These are phyloP conservation scores for Citrullus amarus DNA, from an alignment of 306 rosid genomes.

Conservation along the genomic window DNA sequence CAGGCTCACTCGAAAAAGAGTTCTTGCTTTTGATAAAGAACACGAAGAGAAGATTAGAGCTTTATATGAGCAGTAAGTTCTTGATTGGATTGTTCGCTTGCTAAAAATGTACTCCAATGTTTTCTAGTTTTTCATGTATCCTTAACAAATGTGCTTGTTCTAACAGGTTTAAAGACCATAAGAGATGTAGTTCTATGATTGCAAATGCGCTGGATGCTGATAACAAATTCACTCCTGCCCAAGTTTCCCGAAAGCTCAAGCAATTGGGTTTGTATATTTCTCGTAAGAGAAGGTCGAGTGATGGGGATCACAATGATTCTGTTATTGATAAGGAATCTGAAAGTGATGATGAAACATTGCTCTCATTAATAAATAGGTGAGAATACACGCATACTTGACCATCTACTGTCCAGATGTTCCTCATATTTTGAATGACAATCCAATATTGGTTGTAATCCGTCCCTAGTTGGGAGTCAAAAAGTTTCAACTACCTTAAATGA, in stretches of 20 bases:
- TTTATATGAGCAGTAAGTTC: conserved; percentile 74
- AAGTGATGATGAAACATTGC: conserved; percentile 60
- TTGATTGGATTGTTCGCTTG: conserved; percentile 13
- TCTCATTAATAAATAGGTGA: conserved; percentile 55
- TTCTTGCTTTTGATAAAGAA: conserved; percentile 53
- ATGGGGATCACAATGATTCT: conserved; percentile 25
- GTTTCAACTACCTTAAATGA: neutral
- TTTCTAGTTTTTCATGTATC: neutral
- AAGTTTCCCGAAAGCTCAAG: conserved; percentile 75
- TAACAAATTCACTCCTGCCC: conserved; percentile 53
- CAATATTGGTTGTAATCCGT: neutral
- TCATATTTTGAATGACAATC: neutral
- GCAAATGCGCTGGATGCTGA: conserved; percentile 63
- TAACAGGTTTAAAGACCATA: conserved; percentile 67
- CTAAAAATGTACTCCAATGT: neutral
- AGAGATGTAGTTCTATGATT: conserved; percentile 74
- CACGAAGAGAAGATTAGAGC: conserved; percentile 55
- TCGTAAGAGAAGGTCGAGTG: conserved; percentile 32
- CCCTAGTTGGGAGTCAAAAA: neutral
- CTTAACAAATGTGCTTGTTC: neutral
- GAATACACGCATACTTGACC: neutral
- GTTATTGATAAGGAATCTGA: conserved; percentile 22
- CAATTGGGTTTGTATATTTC: conserved; percentile 63
- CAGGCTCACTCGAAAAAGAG: conserved; percentile 61
- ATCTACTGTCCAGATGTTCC: neutral